Conservation (phyloP, 202 grass and related monocot species). For the Zoysia matrella region DNA sequence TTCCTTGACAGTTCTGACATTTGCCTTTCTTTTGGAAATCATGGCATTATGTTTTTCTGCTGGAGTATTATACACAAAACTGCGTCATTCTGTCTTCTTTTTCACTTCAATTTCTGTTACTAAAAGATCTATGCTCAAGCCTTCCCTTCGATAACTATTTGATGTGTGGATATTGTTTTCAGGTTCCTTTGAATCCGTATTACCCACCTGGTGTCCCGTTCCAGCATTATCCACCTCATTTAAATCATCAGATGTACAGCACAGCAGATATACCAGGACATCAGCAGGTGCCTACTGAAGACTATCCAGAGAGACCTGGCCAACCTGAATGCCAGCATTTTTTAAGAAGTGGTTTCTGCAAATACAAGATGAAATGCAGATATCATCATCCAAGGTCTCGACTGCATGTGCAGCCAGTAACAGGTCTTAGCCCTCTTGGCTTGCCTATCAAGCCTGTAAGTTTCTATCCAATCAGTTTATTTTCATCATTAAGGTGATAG, state of each 20-base stretch:
- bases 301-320: conserved; percentile 81
- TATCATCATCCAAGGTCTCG: conserved; percentile 74
- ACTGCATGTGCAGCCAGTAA: conserved; percentile 25
- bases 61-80: neutral
- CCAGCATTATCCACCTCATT: conserved; percentile 55
- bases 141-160: conserved; percentile 33
- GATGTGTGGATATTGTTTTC: conserved; percentile 37
- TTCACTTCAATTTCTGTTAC: conserved; percentile 5
- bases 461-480: conserved; percentile 24
- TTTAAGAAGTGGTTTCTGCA: conserved; percentile 80
- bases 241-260: conserved; percentile 58
- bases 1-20: no score
- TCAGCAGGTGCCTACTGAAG: conserved; percentile 55
- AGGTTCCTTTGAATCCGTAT: conserved; percentile 72
- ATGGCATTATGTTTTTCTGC: neutral
- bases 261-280: conserved; percentile 45
- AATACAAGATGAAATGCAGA: conserved; percentile 73
- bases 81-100: neutral
- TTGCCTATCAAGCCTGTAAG: conserved; percentile 87
- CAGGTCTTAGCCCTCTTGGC: conserved; percentile 66
- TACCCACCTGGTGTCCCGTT: conserved; percentile 55
- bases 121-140: conserved; percentile 14
- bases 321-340: conserved; percentile 84
- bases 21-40: no score
- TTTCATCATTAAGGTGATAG: neutral